phyloP scores from a whole-genome alignment of 2,329 filamentous ascomycete species.

The Fusarium transvaalense region DNA sequence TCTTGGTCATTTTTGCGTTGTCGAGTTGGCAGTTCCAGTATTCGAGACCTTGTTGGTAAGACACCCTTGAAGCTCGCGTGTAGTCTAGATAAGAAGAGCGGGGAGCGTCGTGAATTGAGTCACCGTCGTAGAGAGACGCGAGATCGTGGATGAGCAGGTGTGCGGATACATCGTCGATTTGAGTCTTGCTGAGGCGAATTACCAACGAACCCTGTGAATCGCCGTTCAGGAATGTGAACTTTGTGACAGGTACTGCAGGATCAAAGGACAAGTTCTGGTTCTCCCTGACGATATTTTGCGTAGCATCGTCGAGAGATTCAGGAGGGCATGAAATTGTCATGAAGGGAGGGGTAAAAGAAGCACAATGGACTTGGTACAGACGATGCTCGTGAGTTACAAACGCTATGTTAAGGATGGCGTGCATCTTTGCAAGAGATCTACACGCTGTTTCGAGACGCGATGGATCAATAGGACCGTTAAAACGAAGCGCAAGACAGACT shows the following conservation, averaged over 20 bases:
- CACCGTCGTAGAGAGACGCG: constrained; percentile 58
- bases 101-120: constrained; percentile 47
- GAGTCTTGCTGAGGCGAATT: constrained; percentile 62
- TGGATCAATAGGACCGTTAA: constrained; percentile 58
- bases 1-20: constrained; percentile 61
- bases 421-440: constrained; percentile 57
- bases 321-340: constrained; percentile 57
- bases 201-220: constrained; percentile 62
- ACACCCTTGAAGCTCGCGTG: constrained; percentile 56
- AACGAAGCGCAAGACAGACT: constrained; percentile 62
- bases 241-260: constrained; percentile 61
- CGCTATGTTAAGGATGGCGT: constrained; percentile 66
- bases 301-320: constrained; percentile 55
- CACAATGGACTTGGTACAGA: constrained; percentile 63
- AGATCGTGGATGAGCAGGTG: constrained; percentile 63
- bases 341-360: constrained; percentile 59
- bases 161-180: constrained; percentile 62
- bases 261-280: constrained; percentile 57
- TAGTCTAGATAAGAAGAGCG: constrained; percentile 63
- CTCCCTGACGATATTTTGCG: constrained; percentile 58
- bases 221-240: constrained; percentile 64
- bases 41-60: constrained; percentile 55
- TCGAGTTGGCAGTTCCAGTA: constrained; percentile 62
- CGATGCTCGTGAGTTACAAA: constrained; percentile 62
- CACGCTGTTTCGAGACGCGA: constrained; percentile 62